Evolutionary conservation across 129 eudicot species (phyloP).

Genomic region (Lactuca saligna): DNA sequence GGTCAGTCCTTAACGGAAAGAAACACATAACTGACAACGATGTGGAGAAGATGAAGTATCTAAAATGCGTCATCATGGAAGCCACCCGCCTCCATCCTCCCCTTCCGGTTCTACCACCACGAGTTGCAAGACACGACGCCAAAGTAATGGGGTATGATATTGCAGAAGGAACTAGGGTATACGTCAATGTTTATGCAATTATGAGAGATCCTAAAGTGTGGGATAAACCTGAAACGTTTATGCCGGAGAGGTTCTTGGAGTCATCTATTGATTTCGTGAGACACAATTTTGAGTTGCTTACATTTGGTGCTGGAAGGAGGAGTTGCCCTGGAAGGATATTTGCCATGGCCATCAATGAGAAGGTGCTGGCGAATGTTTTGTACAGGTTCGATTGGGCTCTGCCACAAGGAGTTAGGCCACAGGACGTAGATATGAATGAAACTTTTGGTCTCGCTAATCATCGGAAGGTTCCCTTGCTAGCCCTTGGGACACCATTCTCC

Average conservation of each 20-base stretch:
- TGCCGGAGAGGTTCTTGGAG: slow-evolving; percentile 18
- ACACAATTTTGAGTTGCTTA: background rate
- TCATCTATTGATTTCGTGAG: slow-evolving; percentile 3
- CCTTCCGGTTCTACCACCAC: background rate
- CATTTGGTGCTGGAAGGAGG: slow-evolving; percentile 15
- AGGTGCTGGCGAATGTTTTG: background rate
- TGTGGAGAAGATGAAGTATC: slow-evolving; percentile 14
- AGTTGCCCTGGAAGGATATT: slow-evolving; percentile 9
- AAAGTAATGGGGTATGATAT: background rate
- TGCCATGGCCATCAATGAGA: slow-evolving; percentile 10
- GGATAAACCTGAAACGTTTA: slow-evolving; percentile 5
- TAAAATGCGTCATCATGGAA: slow-evolving; percentile 12
- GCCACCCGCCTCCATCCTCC: slow-evolving; percentile 11
- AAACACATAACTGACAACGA: slow-evolving; percentile 7
- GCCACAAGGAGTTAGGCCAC: background rate
- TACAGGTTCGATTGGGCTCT: slow-evolving; percentile 3
- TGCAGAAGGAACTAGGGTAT: slow-evolving; percentile 1
- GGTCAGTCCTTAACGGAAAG: background rate
- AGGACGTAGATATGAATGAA: slow-evolving; percentile 8
- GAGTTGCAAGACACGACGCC: background rate
- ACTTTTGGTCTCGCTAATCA: slow-evolving; percentile 15
- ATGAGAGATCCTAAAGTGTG: slow-evolving; percentile 18
- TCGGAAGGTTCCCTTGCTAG: slow-evolving; percentile 9
- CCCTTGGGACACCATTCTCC: background rate
- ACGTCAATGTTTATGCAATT: slow-evolving; percentile 8